A percentile compares a stretch with the other conserved stretches of the same genome.
These are phyloP conservation scores for Oryza glumipatula DNA, from an alignment of 176 grass and related monocot species.

Conservation along the genomic window DNA sequence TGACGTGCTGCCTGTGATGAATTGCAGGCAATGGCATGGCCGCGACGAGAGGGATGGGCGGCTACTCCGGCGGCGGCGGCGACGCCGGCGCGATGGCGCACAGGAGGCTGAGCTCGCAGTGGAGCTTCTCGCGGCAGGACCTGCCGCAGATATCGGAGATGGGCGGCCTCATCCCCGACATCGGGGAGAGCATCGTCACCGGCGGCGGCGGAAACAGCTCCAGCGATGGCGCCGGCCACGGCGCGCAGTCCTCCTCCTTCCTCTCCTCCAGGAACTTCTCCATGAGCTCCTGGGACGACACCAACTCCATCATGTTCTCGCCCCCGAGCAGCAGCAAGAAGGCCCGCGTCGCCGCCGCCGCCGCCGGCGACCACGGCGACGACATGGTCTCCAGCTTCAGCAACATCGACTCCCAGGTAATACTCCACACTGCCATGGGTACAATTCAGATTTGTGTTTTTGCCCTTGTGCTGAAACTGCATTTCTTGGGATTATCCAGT, in stretches of 20 bases:
- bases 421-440: not conserved
- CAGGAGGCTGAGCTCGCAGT: constrained; percentile 58
- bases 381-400: constrained; percentile 68
- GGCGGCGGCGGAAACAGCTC: constrained; percentile 49
- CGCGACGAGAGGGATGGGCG: constrained; percentile 42
- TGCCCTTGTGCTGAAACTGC: constrained; percentile 24
- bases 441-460: not conserved
- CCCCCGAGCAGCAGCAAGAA: constrained; percentile 54
- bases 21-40: constrained; percentile 39
- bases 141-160: constrained; percentile 77
- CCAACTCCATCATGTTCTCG: constrained; percentile 92
- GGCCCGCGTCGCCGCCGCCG: constrained; percentile 30
- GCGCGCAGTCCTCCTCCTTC: constrained; percentile 53
- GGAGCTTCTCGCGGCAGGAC: constrained; percentile 80
- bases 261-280: constrained; percentile 73
- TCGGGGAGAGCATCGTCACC: constrained; percentile 57
- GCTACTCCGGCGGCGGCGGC: constrained; percentile 42
- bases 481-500: constrained; percentile 44
- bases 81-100: constrained; percentile 26
- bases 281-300: constrained; percentile 87
- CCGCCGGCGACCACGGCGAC: constrained; percentile 31
- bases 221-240: constrained; percentile 30
- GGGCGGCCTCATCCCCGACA: constrained; percentile 58
- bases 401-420: constrained; percentile 81
- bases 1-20: not conserved